Evolutionary conservation across 2,329 filamentous ascomycete species (phyloP).

Genomic region (Thyridium curvatum): DNA sequence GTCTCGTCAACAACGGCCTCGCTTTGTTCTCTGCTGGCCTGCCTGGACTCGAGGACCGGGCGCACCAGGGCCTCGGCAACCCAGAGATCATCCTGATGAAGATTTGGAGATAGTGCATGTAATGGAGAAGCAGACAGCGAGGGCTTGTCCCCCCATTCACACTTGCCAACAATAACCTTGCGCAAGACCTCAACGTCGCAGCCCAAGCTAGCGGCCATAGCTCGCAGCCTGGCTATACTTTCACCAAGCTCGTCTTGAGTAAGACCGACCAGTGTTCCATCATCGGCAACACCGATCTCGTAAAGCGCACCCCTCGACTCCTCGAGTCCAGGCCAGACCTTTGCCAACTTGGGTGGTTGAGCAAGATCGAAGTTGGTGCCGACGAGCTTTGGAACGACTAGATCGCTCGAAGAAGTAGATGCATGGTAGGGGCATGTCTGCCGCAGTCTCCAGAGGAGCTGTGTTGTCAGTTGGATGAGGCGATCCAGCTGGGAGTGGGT

Average conservation of each 20-base stretch:
- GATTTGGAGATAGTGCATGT: conserved; percentile 12
- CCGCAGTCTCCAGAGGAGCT: conserved; percentile 88
- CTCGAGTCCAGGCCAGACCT: conserved; percentile 73
- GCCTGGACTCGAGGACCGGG: conserved; percentile 51
- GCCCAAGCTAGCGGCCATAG: conserved; percentile 90
- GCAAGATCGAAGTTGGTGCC: too few species aligned
- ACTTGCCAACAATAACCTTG: conserved; percentile 78
- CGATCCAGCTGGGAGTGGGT: conserved; percentile 63
- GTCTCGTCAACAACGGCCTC: too few species aligned
- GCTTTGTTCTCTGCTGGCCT: conserved; percentile 4
- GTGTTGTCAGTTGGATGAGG: conserved; percentile 86
- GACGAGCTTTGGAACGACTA: conserved; percentile 58
- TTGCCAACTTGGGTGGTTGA: conserved; percentile 51
- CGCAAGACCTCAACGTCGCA: conserved; percentile 78
- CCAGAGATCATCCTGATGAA: conserved; percentile 56
- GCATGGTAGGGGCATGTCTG: conserved; percentile 91
- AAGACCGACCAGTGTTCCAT: conserved; percentile 83
- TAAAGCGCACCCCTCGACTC: conserved; percentile 92
- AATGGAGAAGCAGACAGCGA: conserved; percentile 18
- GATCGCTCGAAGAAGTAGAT: conserved; percentile 61
- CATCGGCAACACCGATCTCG: conserved; percentile 93
- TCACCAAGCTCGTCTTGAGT: conserved; percentile 89
- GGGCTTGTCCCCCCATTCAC: conserved; percentile 59
- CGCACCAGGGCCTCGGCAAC: conserved; percentile 88
- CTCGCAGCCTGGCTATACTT: conserved; percentile 74